Evolutionary conservation across 345 rosid species (phyloP).

Genomic region (Pugionium cornutum): DNA sequence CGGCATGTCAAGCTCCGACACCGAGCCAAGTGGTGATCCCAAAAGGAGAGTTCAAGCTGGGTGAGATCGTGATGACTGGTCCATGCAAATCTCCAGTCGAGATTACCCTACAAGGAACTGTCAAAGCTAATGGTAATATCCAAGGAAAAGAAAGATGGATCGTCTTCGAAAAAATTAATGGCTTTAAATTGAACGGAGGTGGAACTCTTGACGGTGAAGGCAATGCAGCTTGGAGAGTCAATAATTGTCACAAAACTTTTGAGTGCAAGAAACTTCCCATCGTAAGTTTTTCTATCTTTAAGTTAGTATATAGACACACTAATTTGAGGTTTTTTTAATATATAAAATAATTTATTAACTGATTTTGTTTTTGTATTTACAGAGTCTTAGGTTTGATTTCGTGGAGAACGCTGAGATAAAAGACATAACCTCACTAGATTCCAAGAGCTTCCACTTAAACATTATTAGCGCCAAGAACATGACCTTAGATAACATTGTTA

Average conservation of each 20-base stretch:
- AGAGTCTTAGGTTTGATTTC: conserved; percentile 55
- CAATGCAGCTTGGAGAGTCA: conserved; percentile 38
- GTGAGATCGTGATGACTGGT: conserved; percentile 26
- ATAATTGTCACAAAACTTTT: conserved; percentile 39
- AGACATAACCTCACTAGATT: conserved; percentile 42
- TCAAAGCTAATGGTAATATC: conserved; percentile 21
- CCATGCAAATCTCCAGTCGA: conserved; percentile 40
- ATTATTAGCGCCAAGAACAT: conserved; percentile 50
- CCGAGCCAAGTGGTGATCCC: conserved; percentile 34
- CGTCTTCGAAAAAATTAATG: conserved; percentile 22
- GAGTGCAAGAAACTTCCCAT: conserved; percentile 42
- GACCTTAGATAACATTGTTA: conserved; percentile 38
- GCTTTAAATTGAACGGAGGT: conserved; percentile 36
- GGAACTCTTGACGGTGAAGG: conserved; percentile 44
- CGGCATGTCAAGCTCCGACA: conserved; percentile 30
- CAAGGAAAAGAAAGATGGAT: conserved; percentile 35
- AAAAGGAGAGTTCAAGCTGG: conserved; percentile 36
- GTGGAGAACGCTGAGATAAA: conserved; percentile 38
- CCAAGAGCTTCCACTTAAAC: conserved; percentile 58
- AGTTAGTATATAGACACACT: neutral
- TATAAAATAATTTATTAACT: too few relatives aligned
- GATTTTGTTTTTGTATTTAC: neutral
- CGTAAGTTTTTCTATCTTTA: conserved; percentile 6
- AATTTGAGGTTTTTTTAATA: too few relatives aligned
- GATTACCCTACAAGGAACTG: conserved; percentile 26